Evolutionary conservation across 768 basidiomycete species (phyloP), one percentile per base, ranked within the genome.

Genomic region (Russula compacta): DNA sequence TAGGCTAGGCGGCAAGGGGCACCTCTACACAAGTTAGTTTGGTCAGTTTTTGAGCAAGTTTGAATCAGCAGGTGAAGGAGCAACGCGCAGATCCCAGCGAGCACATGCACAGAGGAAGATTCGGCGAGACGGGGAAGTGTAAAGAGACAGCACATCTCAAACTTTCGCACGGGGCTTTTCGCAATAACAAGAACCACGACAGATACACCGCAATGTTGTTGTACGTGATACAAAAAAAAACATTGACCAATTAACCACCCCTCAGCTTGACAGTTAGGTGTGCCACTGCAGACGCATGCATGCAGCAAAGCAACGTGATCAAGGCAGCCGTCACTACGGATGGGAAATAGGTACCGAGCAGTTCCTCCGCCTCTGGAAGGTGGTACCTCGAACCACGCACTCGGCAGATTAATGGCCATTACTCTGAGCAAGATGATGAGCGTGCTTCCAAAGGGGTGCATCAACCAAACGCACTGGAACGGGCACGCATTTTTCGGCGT

Each of bases 401-500:
- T 64, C 43, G 10, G 56, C 33, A 48, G 59, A 35, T 52, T 38
- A 58, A 56, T 42, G 63, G 59, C 40, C 59, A 61, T 67, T 75
- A 77, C 73, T 77, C 76, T 77, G 72, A 50, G 12, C 4, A 51
- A 54, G 21, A 53, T 35, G 42, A 43, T 58, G 24, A 59, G 49
- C 49, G 14, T n/a, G 43, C 39, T 29, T n/a, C 58, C 19, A 43
- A 49, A 29, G 36, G 19, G n/a, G 24, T 36, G 2, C n/a, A 24
- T 17, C 12, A 43, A 51, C 24, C 52, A 36, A 46, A 86, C 90
- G 67, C 69, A 92, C 90, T 92, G 81, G 90, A 92, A 77, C 90
- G 90, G 65, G 90, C 90, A 74, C 90, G 84, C 90, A 92, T 92
- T 83, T 93, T 93, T 87, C 90, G 86, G 81, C 90, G 88, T 72